Evolutionary conservation across 1,139 yeast genomes (phyloP), one percentile per base, ranked within the genome.

Genomic region (Blastobotrys petasosporus): DNA sequence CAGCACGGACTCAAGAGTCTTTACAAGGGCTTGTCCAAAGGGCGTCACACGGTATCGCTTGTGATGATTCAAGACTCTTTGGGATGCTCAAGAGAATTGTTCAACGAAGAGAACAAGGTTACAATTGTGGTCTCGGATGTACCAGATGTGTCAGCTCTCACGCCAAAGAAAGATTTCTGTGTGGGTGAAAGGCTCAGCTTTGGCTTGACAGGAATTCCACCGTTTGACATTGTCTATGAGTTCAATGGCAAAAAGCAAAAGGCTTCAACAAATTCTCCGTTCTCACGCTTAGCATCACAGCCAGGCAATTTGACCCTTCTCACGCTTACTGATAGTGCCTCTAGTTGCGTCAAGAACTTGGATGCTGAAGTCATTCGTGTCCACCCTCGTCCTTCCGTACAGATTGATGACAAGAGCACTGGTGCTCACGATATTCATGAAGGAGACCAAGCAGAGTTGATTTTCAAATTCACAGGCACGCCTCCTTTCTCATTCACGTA

Each of bases 311-410:
- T 92, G 37, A 68, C 79, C 0, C 77, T 94, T n/a, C 63, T 74
- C 17, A 80, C 90, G 0, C 64, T 92, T 4, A 76, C 78, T 42
- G 98, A 92, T 60, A 79, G 90, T 0, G 80, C 88, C 0, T 79
- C 86, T 20, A 77, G 77, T 49, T 92, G 98, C 65, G 60, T 74
- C 38, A 88, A 83, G 3, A 73, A 77, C 50, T 78, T 82, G 56
- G 69, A 72, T 4, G 75, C 70, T 11, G 65, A 71, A 7, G 45
- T 58, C 6, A 71, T 85, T 8, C 62, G 65, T 5, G 76, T 92
- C 12, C 90, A 86, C 58, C 87, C 84, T 30, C 74, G 90, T 34
- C 99, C 99, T 9, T 82, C 95, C 0, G 97, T 90, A n/a, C 88
- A 82, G 52, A 80, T 90, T 12, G 79, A 83, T 39, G 85, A 83